Evolutionary conservation across 768 basidiomycete genomes (phyloP).

Genomic region (Heimioporus sp.): DNA sequence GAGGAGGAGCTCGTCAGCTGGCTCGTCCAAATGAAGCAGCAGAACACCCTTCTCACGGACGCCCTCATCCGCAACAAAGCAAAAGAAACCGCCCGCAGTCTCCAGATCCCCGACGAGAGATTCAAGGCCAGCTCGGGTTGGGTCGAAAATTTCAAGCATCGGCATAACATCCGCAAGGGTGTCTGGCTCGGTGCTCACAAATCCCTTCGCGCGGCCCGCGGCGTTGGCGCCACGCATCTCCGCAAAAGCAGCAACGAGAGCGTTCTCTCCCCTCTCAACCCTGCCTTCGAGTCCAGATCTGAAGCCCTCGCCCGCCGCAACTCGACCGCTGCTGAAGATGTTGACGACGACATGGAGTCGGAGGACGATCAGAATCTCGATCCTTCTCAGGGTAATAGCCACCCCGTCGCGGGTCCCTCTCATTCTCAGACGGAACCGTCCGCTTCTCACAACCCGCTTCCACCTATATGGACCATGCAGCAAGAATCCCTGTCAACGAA

Average conservation of each 20-base stretch:
- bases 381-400: constrained; percentile 20
- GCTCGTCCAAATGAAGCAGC: constrained; percentile 54
- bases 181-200: constrained; percentile 47
- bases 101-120: constrained; percentile 60
- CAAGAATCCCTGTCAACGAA: constrained; percentile 28
- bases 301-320: constrained; percentile 27
- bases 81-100: constrained; percentile 55
- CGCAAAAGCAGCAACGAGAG: constrained; percentile 37
- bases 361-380: constrained; percentile 33
- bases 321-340: constrained; percentile 30
- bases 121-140: constrained; percentile 94
- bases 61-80: constrained; percentile 62
- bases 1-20: constrained; percentile 63
- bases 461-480: constrained; percentile 33
- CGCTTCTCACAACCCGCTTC: constrained; percentile 29
- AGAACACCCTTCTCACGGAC: constrained; percentile 58
- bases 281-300: constrained; percentile 36
- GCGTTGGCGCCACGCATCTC: constrained; percentile 30
- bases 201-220: constrained; percentile 30
- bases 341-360: constrained; percentile 36
- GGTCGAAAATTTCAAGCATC: constrained; percentile 90
- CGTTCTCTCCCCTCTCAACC: constrained; percentile 39
- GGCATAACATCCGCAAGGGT: constrained; percentile 72
- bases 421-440: constrained; percentile 26
- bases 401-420: constrained; percentile 27